Evolutionary conservation across 2,329 filamentous ascomycete genomes (phyloP), one percentile per base, ranked within the genome.

Genomic region (Fusarium coicis): DNA sequence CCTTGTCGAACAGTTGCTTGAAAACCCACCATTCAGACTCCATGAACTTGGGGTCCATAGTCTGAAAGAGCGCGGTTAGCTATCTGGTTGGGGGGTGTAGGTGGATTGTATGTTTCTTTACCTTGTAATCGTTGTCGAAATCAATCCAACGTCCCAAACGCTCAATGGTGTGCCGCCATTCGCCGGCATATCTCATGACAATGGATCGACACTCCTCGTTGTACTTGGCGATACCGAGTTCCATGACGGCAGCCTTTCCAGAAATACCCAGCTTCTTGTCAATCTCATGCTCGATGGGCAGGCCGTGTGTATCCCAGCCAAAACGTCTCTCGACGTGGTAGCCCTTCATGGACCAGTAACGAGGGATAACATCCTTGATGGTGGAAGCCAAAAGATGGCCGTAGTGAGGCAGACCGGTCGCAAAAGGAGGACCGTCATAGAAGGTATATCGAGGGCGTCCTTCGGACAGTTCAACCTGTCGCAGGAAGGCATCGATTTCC

Each of bases 261-360:
- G 93, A 93, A 79, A 97, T 95, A 44, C 93, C 93, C 74, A 97
- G 87, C 84, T 96, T 96, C 88, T 98, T 98, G 87, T 98, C 96
- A 79, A 98, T 98, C 84, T 98, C 96, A 82, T 97, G 94, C 85
- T 98, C 96, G 76, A 98, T 96, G 21, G 96, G 96, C 59, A 98
- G 88, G 69, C 96, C 96, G 80, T 98, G 96, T 4, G 95, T 92
- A 69, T 98, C 96, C 96, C 96, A 98, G 59, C 96, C 96, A 76
- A 98, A 98, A 66, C 95, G 90, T 74, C 96, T 90, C 85, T 96
- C 94, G 58, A 98, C 95, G 85, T 97, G 93, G 80, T 92, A 93
- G 21, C 96, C 96, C 81, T 97, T 97, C 95, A 97, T 97, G 57
- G 95, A 95, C 94, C 95, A 98, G 83, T 98, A 98, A 76, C 96